Conservation (phyloP, 768 basidiomycete genomes). For the Calocybe cyanea region DNA sequence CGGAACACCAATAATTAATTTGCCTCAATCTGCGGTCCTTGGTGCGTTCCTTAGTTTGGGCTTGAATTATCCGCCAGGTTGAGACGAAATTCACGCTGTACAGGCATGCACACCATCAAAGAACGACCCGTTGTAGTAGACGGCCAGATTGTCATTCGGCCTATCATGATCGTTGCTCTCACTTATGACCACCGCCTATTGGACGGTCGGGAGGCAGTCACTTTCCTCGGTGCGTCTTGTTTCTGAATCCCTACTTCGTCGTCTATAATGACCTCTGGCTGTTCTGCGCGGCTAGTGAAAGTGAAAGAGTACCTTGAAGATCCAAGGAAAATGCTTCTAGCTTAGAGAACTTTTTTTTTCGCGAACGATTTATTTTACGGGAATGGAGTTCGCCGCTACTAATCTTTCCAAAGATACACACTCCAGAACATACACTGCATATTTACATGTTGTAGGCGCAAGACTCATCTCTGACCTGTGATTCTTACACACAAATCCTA, state of each 20-base stretch:
- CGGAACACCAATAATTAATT: conserved; percentile 98
- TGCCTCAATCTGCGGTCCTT: conserved; percentile 91
- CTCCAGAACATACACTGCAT: no score
- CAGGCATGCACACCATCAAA: conserved; percentile 94
- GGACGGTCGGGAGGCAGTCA: conserved; percentile 94
- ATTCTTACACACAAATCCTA: no score
- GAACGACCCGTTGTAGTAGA: conserved; percentile 87
- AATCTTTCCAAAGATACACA: no score
- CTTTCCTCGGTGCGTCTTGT: conserved; percentile 82
- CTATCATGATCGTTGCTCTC: conserved; percentile 92
- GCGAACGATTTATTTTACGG: no score
- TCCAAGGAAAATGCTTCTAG: conserved; percentile 85
- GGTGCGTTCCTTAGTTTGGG: conserved; percentile 51
- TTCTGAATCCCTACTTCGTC: background rate
- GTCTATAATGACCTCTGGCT: no score
- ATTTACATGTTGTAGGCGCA: no score
- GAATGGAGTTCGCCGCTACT: no score
- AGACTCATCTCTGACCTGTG: no score
- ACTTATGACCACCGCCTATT: conserved; percentile 96
- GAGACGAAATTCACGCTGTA: background rate
- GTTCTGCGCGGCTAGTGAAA: conserved; percentile 50
- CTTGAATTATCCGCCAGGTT: no score
- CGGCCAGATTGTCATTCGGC: conserved; percentile 94
- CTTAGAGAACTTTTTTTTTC: no score
- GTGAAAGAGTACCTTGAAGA: conserved; percentile 94